These are phyloP conservation scores for Vigna hirtella DNA, from an alignment of 306 rosid species.

Conservation along the genomic window DNA sequence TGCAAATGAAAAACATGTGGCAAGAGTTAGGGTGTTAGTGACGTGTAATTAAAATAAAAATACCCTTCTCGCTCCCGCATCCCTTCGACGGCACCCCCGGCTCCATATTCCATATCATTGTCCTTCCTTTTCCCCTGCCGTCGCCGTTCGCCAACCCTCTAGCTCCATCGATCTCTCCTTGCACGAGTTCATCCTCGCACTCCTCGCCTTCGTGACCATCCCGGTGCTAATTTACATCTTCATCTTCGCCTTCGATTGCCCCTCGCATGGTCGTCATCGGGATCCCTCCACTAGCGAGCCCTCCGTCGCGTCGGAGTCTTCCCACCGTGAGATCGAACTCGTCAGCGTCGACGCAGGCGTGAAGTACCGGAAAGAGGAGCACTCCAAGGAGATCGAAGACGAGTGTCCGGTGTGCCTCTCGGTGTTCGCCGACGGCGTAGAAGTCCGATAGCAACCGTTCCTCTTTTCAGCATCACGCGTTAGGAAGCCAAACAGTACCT, in stretches of 20 bases:
- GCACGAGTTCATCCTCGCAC: constrained; percentile 76
- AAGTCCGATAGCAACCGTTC: constrained; percentile 50
- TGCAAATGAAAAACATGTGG: too few species aligned
- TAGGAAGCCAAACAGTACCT: constrained; percentile 71
- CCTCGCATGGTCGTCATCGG: constrained; percentile 54
- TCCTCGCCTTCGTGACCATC: constrained; percentile 73
- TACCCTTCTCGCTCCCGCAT: too few species aligned
- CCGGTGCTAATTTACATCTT: constrained; percentile 73
- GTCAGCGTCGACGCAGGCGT: constrained; percentile 19
- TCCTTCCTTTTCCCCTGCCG: constrained; percentile 41
- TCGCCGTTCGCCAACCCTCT: constrained; percentile 42
- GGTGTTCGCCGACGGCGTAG: constrained; percentile 68
- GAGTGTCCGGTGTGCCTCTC: constrained; percentile 86
- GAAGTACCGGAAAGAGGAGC: constrained; percentile 57
- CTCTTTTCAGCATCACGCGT: constrained; percentile 63
- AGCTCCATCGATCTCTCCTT: constrained; percentile 75
- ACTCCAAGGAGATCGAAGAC: constrained; percentile 53
- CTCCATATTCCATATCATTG: constrained; percentile 36
- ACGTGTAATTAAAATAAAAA: too few species aligned
- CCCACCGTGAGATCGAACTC: constrained; percentile 40
- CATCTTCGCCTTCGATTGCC: constrained; percentile 74
- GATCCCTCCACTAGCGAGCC: constrained; percentile 19
- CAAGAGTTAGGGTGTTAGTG: too few species aligned
- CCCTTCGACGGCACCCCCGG: constrained; percentile 50
- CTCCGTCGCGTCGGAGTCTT: constrained; percentile 36